phyloP scores from a whole-genome alignment of 257 asterid species.

The Fraxinus excelsior region DNA sequence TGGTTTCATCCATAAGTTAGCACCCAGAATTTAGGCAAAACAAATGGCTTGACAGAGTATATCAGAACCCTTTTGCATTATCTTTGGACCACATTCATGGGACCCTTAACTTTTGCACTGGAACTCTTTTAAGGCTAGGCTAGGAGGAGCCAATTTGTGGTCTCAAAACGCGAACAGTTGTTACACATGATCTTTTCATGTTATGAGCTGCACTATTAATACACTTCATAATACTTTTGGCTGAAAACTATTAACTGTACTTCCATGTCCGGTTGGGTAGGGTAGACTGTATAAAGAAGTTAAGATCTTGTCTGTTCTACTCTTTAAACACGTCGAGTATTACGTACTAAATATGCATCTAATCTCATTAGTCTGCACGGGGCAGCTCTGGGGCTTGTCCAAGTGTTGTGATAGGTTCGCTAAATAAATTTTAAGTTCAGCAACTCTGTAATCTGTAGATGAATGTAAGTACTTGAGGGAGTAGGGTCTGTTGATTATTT shows the following conservation, averaged over 20 bases:
- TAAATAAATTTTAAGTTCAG: not conserved
- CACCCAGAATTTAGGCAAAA: not conserved
- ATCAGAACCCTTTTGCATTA: not conserved
- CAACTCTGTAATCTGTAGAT: not conserved
- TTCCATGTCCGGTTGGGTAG: not conserved
- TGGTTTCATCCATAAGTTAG: not conserved
- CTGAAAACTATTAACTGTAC: not conserved
- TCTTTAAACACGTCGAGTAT: too few relatives aligned
- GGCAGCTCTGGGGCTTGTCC: not conserved
- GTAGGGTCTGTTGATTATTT: too few relatives aligned
- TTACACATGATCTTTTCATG: conserved; percentile 17
- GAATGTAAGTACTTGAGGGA: not conserved
- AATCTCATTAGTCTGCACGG: not conserved
- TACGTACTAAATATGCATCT: not conserved
- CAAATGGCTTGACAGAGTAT: not conserved
- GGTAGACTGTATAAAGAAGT: not conserved
- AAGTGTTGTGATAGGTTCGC: not conserved
- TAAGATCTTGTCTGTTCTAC: not conserved
- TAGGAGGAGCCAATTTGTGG: conserved; percentile 10
- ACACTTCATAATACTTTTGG: not conserved
- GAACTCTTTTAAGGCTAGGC: not conserved
- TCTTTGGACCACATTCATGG: conserved; percentile 27
- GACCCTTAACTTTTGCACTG: conserved; percentile 11
- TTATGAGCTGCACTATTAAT: not conserved
- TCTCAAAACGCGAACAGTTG: conserved; percentile 11